These are phyloP conservation scores for Sphagnum contortum DNA, from an alignment of 225 moss, liverwort and hornwort species.

Conservation along the genomic window DNA sequence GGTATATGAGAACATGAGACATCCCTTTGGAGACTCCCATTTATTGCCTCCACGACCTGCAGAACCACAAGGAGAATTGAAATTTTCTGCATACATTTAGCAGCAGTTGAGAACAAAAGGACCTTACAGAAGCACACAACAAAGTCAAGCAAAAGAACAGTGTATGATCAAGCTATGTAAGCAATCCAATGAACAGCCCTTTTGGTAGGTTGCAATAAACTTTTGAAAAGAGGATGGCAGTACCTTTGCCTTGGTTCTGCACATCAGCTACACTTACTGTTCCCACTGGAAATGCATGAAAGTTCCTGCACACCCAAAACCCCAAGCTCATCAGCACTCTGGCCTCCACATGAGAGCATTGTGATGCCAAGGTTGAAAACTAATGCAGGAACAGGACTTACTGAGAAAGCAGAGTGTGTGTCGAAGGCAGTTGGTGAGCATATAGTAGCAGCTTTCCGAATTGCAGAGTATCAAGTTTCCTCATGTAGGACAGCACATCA, in stretches of 20 bases:
- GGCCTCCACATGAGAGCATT: not conserved
- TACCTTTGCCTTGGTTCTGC: slow-evolving; percentile 80
- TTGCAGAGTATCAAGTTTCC: slow-evolving; percentile 36
- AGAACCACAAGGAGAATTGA: not conserved
- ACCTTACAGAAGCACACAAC: too few species aligned
- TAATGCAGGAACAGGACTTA: slow-evolving; percentile 11
- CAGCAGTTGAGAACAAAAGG: too few species aligned
- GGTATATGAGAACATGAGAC: slow-evolving; percentile 92
- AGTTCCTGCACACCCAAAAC: slow-evolving; percentile 43
- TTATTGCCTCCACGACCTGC: slow-evolving; percentile 75
- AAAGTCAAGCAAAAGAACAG: too few species aligned
- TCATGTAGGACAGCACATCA: slow-evolving; percentile 36
- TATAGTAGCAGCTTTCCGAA: slow-evolving; percentile 67
- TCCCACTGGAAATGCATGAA: slow-evolving; percentile 55
- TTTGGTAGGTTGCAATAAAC: too few species aligned
- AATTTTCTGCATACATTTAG: too few species aligned
- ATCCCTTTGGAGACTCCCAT: slow-evolving; percentile 90
- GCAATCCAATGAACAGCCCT: too few species aligned
- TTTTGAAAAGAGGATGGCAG: too few species aligned
- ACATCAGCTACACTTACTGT: slow-evolving; percentile 66
- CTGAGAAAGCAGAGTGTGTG: slow-evolving; percentile 79
- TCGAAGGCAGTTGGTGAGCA: slow-evolving; percentile 59
- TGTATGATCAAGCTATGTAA: too few species aligned
- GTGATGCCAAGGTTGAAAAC: not conserved
- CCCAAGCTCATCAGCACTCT: not conserved